Percentiles rank a stretch among this genome's conserved stretches.
phyloP scores from a whole-genome alignment of 345 rosid genomes.

The Hibiscus mutabilis region DNA sequence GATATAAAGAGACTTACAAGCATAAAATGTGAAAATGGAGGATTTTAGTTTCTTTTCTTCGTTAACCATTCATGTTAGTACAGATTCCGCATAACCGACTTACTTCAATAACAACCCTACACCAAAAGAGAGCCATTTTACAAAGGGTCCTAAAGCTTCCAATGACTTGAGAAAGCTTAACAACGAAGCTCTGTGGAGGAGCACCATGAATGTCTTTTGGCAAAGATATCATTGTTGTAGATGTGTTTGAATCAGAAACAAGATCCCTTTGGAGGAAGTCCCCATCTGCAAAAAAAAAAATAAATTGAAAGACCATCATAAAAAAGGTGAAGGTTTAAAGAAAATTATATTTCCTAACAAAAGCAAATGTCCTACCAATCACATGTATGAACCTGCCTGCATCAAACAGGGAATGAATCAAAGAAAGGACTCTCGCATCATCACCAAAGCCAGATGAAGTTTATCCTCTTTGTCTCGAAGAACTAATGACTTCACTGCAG shows the following conservation, averaged over 20 bases:
- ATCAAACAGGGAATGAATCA: conserved; percentile 51
- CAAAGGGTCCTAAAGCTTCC: conserved; percentile 74
- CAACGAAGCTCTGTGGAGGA: conserved; percentile 70
- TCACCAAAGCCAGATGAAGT: conserved; percentile 48
- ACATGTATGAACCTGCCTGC: conserved; percentile 46
- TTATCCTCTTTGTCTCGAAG: conserved; percentile 88
- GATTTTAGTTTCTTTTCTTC: not conserved
- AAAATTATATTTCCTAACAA: not conserved
- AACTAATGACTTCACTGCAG: conserved; percentile 80
- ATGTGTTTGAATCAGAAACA: conserved; percentile 40
- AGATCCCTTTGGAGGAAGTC: conserved; percentile 65
- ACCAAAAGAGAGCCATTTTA: conserved; percentile 84
- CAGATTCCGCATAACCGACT: conserved; percentile 26
- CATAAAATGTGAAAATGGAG: not conserved
- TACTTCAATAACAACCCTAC: conserved; percentile 73
- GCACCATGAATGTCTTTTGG: conserved; percentile 79
- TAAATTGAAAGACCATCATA: conserved; percentile 29
- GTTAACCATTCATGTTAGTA: not conserved
- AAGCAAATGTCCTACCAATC: conserved; percentile 1
- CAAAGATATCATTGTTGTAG: conserved; percentile 32
- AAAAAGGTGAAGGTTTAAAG: conserved; percentile 15
- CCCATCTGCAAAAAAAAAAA: conserved; percentile 67
- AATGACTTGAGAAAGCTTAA: conserved; percentile 81
- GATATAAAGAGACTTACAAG: not conserved
- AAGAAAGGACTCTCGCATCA: conserved; percentile 52